Percentiles rank a stretch among this genome's conserved stretches.
Evolutionary conservation across 2,329 filamentous ascomycete genomes (phyloP).

Genomic region (Hymenotorrendiella dingleyae): DNA sequence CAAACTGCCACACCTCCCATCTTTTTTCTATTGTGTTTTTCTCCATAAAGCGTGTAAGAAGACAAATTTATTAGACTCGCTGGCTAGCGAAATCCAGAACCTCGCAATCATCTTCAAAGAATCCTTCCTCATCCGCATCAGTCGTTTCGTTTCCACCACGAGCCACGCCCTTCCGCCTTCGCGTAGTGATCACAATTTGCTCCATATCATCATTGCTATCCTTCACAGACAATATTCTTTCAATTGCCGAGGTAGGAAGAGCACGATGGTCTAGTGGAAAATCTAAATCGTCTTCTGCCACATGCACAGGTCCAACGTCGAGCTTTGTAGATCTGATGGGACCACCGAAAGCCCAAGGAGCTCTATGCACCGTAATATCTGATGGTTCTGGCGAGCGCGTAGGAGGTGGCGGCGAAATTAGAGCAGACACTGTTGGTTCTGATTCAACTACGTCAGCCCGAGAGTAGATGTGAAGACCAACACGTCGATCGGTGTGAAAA

Average conservation of each 20-base stretch:
- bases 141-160: constrained; percentile 38
- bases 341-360: constrained; percentile 56
- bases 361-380: constrained; percentile 8
- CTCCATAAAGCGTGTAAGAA: no score
- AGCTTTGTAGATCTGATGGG: constrained; percentile 44
- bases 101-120: constrained; percentile 91
- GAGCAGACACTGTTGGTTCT: constrained; percentile 24
- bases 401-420: constrained; percentile 22
- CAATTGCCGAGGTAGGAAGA: constrained; percentile 58
- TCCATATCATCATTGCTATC: constrained; percentile 49
- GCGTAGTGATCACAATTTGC: constrained; percentile 65
- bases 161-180: constrained; percentile 59
- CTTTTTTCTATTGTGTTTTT: no score
- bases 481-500: constrained; percentile 85
- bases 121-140: constrained; percentile 63
- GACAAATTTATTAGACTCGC: constrained; percentile 52
- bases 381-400: constrained; percentile 5
- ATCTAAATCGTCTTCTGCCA: constrained; percentile 48
- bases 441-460: constrained; percentile 9
- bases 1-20: no score
- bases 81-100: constrained; percentile 81
- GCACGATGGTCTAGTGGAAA: constrained; percentile 46
- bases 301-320: constrained; percentile 42
- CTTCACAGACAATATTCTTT: constrained; percentile 51
- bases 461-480: constrained; percentile 66